Base-by-base conservation (phyloP, 2,329 filamentous ascomycete species). In the Colletotrichum sp. region DNA sequence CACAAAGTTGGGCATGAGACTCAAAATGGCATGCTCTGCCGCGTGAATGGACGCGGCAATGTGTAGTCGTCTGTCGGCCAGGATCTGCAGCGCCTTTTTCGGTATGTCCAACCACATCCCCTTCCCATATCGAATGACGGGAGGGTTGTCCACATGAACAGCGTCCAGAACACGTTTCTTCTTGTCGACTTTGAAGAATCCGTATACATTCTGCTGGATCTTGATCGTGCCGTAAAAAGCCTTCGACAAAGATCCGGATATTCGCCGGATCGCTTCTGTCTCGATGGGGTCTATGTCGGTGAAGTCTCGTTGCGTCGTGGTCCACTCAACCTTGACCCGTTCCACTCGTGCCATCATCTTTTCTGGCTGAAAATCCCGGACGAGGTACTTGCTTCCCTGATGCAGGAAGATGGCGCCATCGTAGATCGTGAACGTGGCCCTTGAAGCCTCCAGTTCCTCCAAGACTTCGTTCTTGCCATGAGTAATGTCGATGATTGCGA, bases 81-180 rank as follows among this genome's bases (percentile, higher is more conserved):
- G 89, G 56, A 98, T 96, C 16, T 95, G 92, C 7, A 98, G 90
- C 0, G 96, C 96, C 1, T 83, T 84, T 76, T 92, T 93, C 0
- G 97, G 96, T 4, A 99, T 92, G 82, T 98, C 96, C 16, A 98
- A 90, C 97, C 97, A 99, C 92, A 98, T 95, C 52, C 96, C 97
- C 82, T 97, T 97, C 80, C 92, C 94, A 81, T 93, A 90, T 5
- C 96, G 91, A 65, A 97, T 91, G 67, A 98, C 95, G 0, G 97
- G 96, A 4, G 96, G 96, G 79, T 98, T 98, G 82, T 98, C 95
- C 26, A 98, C 96, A 75, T 96, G 92, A 0, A 98, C 94, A 4
- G 96, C 96, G 82, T 99, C 97, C 16, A 98, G 90, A 73, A 98
- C 95, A 3, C 95, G 92, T 3, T 94, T 91, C 78, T 92, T 93